Conservation (phyloP, 495 filamentous ascomycete species). For the Xylaria scruposa region DNA sequence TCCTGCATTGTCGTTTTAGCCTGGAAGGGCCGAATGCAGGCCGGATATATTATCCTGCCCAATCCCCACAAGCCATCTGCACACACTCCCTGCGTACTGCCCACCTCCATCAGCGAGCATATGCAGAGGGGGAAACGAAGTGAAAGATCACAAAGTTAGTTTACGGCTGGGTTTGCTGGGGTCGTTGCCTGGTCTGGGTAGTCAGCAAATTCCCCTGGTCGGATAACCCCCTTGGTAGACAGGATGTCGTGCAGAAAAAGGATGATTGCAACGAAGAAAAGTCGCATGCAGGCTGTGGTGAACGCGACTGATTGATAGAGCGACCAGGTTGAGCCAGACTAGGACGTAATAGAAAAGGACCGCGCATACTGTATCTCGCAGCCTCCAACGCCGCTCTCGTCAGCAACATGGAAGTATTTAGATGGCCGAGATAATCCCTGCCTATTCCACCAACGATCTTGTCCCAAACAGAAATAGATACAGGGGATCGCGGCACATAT, state of each 20-base stretch:
- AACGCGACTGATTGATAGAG: background rate
- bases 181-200: slow-evolving; percentile 6
- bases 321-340: slow-evolving; percentile 12
- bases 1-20: slow-evolving; percentile 42
- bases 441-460: slow-evolving; percentile 15
- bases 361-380: slow-evolving; percentile 24
- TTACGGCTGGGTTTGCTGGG: background rate
- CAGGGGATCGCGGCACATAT: slow-evolving; percentile 21
- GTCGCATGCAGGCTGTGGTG: slow-evolving; percentile 22
- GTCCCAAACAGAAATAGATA: slow-evolving; percentile 28
- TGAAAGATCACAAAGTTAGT: background rate
- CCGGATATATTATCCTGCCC: slow-evolving; percentile 42
- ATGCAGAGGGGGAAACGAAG: slow-evolving; percentile 9
- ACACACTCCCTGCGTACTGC: slow-evolving; percentile 19
- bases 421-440: slow-evolving; percentile 19
- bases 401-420: slow-evolving; percentile 18
- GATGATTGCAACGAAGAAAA: slow-evolving; percentile 13
- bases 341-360: slow-evolving; percentile 25
- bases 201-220: slow-evolving; percentile 26
- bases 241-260: slow-evolving; percentile 35
- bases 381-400: slow-evolving; percentile 27
- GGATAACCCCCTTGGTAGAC: background rate
- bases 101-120: slow-evolving; percentile 22
- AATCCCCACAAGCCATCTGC: slow-evolving; percentile 34
- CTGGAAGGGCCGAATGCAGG: slow-evolving; percentile 37